Evolutionary conservation across 352 stramenopile genomes (phyloP).

Genomic region (Globisporangium paddicum): DNA sequence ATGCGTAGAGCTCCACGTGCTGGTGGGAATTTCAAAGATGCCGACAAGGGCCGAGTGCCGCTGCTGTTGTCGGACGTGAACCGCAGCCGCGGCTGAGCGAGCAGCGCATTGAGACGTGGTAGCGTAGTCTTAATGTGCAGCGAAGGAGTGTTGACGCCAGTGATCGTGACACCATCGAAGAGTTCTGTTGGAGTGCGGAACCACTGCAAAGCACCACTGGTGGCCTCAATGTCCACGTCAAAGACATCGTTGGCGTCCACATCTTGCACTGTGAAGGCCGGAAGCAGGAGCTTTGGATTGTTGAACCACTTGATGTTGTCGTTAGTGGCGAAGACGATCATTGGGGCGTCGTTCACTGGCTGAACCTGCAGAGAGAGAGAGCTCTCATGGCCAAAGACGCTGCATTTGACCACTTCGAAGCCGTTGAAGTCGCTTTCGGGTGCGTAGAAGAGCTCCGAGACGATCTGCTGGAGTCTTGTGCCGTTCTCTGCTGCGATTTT

Average conservation of each 20-base stretch:
- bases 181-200: conserved; percentile 4
- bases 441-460: conserved; percentile 11
- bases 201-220: conserved; percentile 23
- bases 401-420: conserved; percentile 6
- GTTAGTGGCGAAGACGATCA: background rate
- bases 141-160: conserved; percentile 3
- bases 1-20: conserved; percentile 8
- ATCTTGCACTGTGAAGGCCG: conserved; percentile 27
- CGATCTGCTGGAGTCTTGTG: background rate
- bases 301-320: conserved; percentile 18
- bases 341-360: conserved; percentile 22
- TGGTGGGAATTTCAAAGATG: background rate
- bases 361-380: conserved; percentile 11
- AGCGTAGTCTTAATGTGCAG: conserved; percentile 20
- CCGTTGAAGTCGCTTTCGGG: conserved; percentile 12
- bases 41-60: too few relatives aligned
- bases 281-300: conserved; percentile 24
- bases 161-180: conserved; percentile 26
- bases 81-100: conserved; percentile 21
- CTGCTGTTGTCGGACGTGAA: conserved; percentile 3
- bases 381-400: background rate
- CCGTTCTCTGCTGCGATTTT: conserved; percentile 2
- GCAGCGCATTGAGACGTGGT: conserved; percentile 24
- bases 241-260: conserved; percentile 28
- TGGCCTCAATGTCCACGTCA: conserved; percentile 22